Evolutionary conservation across 257 asterid species (phyloP).

Genomic region (Coffea canephora): DNA sequence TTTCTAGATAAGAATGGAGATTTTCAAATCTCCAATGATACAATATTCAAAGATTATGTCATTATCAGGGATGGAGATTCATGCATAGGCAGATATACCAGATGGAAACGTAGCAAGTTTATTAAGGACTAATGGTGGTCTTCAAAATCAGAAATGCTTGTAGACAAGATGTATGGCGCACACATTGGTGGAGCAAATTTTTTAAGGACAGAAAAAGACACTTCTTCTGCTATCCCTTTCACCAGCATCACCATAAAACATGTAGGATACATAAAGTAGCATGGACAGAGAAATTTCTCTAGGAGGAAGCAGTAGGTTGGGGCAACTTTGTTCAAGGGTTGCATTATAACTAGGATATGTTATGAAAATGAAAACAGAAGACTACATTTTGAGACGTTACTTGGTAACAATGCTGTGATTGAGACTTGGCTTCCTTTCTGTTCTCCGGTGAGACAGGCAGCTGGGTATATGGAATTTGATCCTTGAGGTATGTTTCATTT

Average conservation of each 20-base stretch:
- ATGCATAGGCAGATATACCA: not conserved
- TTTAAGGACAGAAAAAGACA: not conserved
- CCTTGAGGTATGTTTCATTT: constrained; percentile 4
- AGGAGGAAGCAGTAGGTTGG: not conserved
- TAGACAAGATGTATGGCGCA: not conserved
- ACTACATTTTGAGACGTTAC: not conserved
- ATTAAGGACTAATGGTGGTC: not conserved
- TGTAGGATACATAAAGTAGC: not conserved
- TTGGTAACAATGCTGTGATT: not conserved
- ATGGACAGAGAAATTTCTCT: not conserved
- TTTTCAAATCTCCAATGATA: not conserved
- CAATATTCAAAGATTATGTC: not conserved
- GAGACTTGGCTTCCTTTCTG: not conserved
- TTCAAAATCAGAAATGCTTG: not conserved
- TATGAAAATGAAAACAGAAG: not conserved
- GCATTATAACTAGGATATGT: not conserved
- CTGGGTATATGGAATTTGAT: not conserved
- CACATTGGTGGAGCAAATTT: not conserved
- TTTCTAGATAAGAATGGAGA: not conserved
- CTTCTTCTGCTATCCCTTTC: not conserved
- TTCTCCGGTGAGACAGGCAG: not conserved
- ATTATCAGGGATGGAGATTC: not conserved
- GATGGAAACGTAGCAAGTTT: not conserved
- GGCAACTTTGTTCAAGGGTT: not conserved
- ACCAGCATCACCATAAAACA: not conserved